These are phyloP conservation scores for Nicotiana sylvestris DNA, from an alignment of 257 asterid species.

Conservation along the genomic window DNA sequence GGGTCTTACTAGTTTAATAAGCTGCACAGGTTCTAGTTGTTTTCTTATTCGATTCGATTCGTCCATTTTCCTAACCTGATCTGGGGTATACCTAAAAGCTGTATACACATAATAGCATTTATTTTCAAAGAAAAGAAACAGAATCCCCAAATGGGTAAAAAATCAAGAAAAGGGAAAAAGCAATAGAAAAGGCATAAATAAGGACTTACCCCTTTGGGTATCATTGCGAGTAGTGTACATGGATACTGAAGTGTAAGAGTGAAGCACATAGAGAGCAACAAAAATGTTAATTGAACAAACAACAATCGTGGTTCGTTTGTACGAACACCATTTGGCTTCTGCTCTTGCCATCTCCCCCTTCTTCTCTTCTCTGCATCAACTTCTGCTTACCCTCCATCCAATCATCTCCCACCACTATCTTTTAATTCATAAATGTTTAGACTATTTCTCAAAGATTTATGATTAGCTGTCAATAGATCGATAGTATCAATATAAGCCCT, in stretches of 20 bases:
- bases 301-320: constrained; percentile 65
- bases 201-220: constrained; percentile 40
- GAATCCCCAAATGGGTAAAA: constrained; percentile 7
- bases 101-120: constrained; percentile 4
- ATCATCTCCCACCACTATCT: constrained; percentile 20
- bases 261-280: constrained; percentile 76
- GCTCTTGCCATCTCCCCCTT: constrained; percentile 62
- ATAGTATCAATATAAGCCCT: constrained; percentile 11
- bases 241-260: constrained; percentile 62
- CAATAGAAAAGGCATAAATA: not conserved
- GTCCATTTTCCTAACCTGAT: constrained; percentile 73
- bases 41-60: constrained; percentile 67
- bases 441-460: not conserved
- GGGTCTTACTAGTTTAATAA: constrained; percentile 63
- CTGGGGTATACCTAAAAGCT: constrained; percentile 64
- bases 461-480: constrained; percentile 18
- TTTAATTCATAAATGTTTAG: not conserved
- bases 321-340: constrained; percentile 65
- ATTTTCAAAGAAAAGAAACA: not conserved
- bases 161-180: not conserved
- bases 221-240: constrained; percentile 52
- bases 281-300: constrained; percentile 70
- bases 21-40: constrained; percentile 70
- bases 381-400: constrained; percentile 39
- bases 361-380: constrained; percentile 12